Evolutionary conservation across 2,329 filamentous ascomycete genomes (phyloP).

Genomic region (Aureobasidium mangrovei): DNA sequence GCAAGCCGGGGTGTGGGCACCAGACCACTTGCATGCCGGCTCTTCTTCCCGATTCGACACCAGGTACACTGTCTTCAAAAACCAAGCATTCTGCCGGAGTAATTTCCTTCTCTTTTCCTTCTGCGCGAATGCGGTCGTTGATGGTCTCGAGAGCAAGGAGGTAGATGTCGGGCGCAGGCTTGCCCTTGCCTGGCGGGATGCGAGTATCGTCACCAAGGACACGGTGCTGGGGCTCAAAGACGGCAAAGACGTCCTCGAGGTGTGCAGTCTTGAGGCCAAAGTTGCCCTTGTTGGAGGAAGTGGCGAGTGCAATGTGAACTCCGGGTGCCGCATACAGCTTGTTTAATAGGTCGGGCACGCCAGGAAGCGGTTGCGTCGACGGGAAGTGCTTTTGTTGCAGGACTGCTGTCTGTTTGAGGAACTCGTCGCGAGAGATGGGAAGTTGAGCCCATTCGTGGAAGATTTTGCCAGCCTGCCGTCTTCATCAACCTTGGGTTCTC

Average conservation of each 20-base stretch:
- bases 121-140: slow-evolving; percentile 58
- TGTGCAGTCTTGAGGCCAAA: slow-evolving; percentile 67
- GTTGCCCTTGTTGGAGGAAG: slow-evolving; percentile 63
- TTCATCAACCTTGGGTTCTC: background rate
- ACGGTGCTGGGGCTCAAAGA: slow-evolving; percentile 59
- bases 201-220: slow-evolving; percentile 80
- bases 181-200: slow-evolving; percentile 72
- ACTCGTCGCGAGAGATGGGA: slow-evolving; percentile 64
- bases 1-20: slow-evolving; percentile 74
- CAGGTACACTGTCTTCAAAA: slow-evolving; percentile 91
- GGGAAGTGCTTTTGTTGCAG: slow-evolving; percentile 69
- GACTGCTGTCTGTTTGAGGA: slow-evolving; percentile 47
- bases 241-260: slow-evolving; percentile 41
- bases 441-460: slow-evolving; percentile 79
- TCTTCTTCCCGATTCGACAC: slow-evolving; percentile 80
- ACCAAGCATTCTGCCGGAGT: slow-evolving; percentile 82
- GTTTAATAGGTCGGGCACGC: slow-evolving; percentile 60
- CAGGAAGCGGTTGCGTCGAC: slow-evolving; percentile 64
- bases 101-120: slow-evolving; percentile 55
- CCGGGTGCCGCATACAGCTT: slow-evolving; percentile 48
- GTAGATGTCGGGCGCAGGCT: slow-evolving; percentile 93
- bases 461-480: slow-evolving; percentile 42
- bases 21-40: slow-evolving; percentile 94
- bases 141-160: slow-evolving; percentile 75
- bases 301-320: slow-evolving; percentile 79